Percentiles rank a stretch among this genome's conserved stretches.
These are phyloP conservation scores for Marchantia paleacea DNA, from an alignment of 225 moss, liverwort and hornwort species.

Conservation along the genomic window DNA sequence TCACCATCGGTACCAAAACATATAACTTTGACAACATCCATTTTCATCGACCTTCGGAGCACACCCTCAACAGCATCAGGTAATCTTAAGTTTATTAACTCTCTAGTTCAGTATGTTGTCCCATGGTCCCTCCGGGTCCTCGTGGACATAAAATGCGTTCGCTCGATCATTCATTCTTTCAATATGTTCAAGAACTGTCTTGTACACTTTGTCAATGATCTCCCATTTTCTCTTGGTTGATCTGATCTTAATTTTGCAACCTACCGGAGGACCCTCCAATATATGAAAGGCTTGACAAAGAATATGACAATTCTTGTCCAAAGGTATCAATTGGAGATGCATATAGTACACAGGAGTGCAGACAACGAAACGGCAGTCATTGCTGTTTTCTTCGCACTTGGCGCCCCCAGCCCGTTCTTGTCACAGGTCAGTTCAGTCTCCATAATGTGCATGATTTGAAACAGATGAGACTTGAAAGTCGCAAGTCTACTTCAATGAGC, in stretches of 20 bases:
- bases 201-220: neutral
- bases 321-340: slow-evolving; percentile 67
- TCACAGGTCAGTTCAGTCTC: neutral
- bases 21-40: neutral
- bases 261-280: no score
- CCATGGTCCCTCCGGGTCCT: no score
- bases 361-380: slow-evolving; percentile 51
- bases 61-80: neutral
- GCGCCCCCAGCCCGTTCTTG: neutral
- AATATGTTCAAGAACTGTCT: no score
- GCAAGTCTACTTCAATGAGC: neutral
- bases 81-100: neutral
- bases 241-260: no score
- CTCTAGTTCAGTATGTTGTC: neutral
- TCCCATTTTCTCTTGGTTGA: no score
- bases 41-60: neutral
- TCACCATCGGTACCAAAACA: neutral
- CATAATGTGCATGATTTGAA: no score
- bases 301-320: neutral
- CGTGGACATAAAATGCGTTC: no score
- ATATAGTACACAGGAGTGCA: slow-evolving; percentile 52
- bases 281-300: no score
- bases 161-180: no score
- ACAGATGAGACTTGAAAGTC: no score
- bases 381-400: slow-evolving; percentile 41